phyloP scores from a whole-genome alignment of 305 asterid genomes.

The Lippia alba region DNA sequence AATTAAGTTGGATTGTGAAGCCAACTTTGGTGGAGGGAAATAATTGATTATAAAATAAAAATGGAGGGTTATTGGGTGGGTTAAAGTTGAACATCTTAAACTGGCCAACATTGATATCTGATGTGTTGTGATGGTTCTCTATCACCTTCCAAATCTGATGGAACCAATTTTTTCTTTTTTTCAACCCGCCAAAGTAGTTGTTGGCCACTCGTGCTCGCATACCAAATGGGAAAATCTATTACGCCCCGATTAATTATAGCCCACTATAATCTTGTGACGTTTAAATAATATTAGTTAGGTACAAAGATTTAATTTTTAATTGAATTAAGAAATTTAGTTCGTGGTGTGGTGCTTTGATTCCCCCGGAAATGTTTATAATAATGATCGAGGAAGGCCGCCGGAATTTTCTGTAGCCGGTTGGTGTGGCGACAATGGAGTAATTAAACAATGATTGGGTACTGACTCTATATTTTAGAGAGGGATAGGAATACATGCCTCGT shows the following conservation, averaged over 20 bases:
- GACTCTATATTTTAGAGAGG: slow-evolving; percentile 18
- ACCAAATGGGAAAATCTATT: slow-evolving; percentile 37
- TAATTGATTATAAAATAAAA: background rate
- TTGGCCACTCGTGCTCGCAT: slow-evolving; percentile 44
- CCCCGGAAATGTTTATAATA: slow-evolving; percentile 44
- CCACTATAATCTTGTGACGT: slow-evolving; percentile 33
- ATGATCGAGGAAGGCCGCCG: slow-evolving; percentile 42
- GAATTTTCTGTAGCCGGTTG: slow-evolving; percentile 38
- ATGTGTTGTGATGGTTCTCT: slow-evolving; percentile 30
- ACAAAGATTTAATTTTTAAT: slow-evolving; percentile 24
- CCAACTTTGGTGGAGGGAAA: slow-evolving; percentile 35
- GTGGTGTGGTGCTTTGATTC: slow-evolving; percentile 42
- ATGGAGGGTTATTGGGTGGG: background rate
- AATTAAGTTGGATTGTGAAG: slow-evolving; percentile 27
- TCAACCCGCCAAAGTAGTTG: slow-evolving; percentile 29
- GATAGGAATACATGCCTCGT: slow-evolving; percentile 74
- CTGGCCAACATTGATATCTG: slow-evolving; percentile 27
- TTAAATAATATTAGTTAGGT: slow-evolving; percentile 37
- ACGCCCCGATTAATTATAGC: slow-evolving; percentile 48
- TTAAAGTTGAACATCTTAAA: background rate
- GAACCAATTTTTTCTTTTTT: slow-evolving; percentile 20
- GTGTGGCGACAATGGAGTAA: slow-evolving; percentile 36
- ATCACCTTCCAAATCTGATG: slow-evolving; percentile 40
- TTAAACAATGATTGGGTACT: slow-evolving; percentile 51
- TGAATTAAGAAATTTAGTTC: slow-evolving; percentile 37